A percentile compares a stretch with the other conserved stretches of the same genome.
These are phyloP conservation scores for Dactylellina parvicollis DNA, from an alignment of 2,329 filamentous ascomycete species.

Conservation along the genomic window DNA sequence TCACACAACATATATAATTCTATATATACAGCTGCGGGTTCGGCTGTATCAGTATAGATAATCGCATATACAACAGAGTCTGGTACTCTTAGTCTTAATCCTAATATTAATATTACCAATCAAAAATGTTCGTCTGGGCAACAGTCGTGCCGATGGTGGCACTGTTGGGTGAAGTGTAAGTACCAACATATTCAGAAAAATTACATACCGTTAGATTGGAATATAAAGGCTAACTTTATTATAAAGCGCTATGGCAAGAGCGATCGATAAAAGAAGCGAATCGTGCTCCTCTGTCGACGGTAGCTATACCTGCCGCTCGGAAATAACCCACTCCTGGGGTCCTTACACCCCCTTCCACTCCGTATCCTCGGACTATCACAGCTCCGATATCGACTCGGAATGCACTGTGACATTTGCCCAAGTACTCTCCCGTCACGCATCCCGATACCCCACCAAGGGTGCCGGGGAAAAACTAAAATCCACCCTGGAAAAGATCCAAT, in stretches of 20 bases:
- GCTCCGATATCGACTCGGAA: slow-evolving; percentile 69
- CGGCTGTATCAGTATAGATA: not conserved
- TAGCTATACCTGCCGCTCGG: slow-evolving; percentile 72
- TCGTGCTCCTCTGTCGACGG: slow-evolving; percentile 66
- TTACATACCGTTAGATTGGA: no score
- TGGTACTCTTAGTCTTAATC: not conserved
- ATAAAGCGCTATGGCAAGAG: not conserved
- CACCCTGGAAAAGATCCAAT: slow-evolving; percentile 61
- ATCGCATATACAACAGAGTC: no score
- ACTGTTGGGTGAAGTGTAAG: slow-evolving; percentile 22
- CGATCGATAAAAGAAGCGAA: not conserved
- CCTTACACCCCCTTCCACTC: slow-evolving; percentile 90
- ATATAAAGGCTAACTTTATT: no score
- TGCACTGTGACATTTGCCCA: slow-evolving; percentile 83
- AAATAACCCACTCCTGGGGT: slow-evolving; percentile 77
- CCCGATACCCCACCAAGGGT: slow-evolving; percentile 77
- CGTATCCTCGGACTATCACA: slow-evolving; percentile 65
- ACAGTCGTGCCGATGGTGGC: slow-evolving; percentile 24
- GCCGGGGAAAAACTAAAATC: slow-evolving; percentile 74
- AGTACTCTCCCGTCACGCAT: slow-evolving; percentile 83
- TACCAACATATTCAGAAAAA: no score
- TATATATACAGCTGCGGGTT: slow-evolving; percentile 8
- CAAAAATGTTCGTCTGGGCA: slow-evolving; percentile 42
- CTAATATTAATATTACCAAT: not conserved
- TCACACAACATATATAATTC: no score